Evolutionary conservation across 1,139 yeast genomes (phyloP).

Genomic region (Pichia terricola): DNA sequence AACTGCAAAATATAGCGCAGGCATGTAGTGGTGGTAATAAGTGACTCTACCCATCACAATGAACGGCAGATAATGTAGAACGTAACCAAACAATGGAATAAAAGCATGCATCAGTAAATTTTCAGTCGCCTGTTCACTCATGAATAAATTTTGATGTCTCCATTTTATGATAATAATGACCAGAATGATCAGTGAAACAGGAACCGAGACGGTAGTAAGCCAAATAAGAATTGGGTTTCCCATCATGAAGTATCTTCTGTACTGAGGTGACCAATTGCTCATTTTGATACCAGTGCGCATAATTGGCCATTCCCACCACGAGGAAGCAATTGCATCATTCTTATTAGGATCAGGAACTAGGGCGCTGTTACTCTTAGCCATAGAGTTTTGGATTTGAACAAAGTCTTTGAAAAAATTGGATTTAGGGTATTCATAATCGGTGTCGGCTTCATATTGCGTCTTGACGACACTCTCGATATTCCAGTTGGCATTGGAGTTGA

Average conservation of each 20-base stretch:
- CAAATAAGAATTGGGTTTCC: conserved; percentile 64
- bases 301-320: conserved; percentile 82
- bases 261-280: conserved; percentile 51
- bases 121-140: conserved; percentile 25
- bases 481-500: conserved; percentile 74
- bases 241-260: conserved; percentile 48
- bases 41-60: conserved; percentile 77
- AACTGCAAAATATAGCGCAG: conserved; percentile 72
- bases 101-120: conserved; percentile 42
- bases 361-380: conserved; percentile 75
- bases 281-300: conserved; percentile 54
- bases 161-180: conserved; percentile 31
- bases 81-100: conserved; percentile 62
- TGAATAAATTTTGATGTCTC: conserved; percentile 45
- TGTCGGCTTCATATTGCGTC: conserved; percentile 31
- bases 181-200: conserved; percentile 21
- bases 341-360: conserved; percentile 66
- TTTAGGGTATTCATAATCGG: conserved; percentile 40
- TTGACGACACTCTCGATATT: conserved; percentile 63
- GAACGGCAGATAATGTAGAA: conserved; percentile 63
- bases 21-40: conserved; percentile 73
- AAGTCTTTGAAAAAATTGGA: conserved; percentile 67
- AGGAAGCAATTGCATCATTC: conserved; percentile 52
- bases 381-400: conserved; percentile 57
- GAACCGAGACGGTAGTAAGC: conserved; percentile 37